Base-by-base conservation (phyloP, 768 basidiomycete genomes). In the Boletus subparvulus region DNA sequence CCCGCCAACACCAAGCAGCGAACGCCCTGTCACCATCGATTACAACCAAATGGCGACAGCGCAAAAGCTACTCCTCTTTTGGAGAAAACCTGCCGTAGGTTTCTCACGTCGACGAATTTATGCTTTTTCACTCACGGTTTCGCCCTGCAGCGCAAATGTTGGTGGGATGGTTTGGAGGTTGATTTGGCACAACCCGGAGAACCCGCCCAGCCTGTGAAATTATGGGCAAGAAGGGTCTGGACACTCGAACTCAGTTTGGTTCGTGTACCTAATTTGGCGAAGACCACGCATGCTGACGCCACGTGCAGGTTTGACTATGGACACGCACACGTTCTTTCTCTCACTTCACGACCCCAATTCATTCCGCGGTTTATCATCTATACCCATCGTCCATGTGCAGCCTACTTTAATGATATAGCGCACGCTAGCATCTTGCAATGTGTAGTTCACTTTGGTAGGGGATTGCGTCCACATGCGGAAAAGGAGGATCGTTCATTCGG, bases 61-160 rank as follows among this genome's bases (percentile, higher is more conserved):
- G 11, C 96, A 98, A 72, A 99, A 99, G 76, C 78, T 99, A 43
- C 76, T 99, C 39, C 70, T 99, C 40, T 99, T 99, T 80, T 99
- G 97, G 97, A 82, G 97, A 70, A 99, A 99, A 73, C 97, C 97
- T 43, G 97, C 97, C n/a, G 96, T 97, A 74, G 63, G 94, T 84
- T 24, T 41, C 54, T 39, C 40, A 52, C 41, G 16, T 40, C 30
- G 26, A 24, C 16, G 2, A 14, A 8, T 24, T 17, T 16, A n/a
- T 30, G 7, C 16, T 32, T 21, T 45, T 33, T 56, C 39, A 52
- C 36, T 48, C 37, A 44, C 32, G 21, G 17, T 30, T n/a, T 32
- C 32, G 3, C 21, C 36, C n/a, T 33, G 14, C 61, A 98, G 95
- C 81, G 97, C 41, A 98, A 99, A 77, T 98, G 96, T 75, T 99